Percentiles rank a stretch among this genome's conserved stretches.
Evolutionary conservation across 768 basidiomycete species (phyloP).

Genomic region (Boletus tylopilopsis): DNA sequence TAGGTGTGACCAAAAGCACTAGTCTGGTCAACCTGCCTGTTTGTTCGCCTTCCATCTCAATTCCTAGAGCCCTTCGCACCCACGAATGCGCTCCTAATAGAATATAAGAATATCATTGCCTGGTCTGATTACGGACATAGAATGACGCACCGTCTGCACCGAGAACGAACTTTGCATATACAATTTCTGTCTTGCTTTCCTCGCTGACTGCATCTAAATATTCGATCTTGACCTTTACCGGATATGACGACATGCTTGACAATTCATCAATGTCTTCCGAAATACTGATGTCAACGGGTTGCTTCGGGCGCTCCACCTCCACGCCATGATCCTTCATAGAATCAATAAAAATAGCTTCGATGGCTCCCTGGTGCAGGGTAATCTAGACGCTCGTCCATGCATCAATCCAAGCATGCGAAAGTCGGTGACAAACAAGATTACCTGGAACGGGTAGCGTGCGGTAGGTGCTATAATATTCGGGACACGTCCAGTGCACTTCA

Average conservation of each 20-base stretch:
- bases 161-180: background rate
- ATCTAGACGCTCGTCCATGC: conserved; percentile 11
- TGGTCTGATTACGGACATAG: background rate
- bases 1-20: background rate
- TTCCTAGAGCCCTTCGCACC: background rate
- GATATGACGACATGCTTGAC: conserved; percentile 19
- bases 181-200: background rate
- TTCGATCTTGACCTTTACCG: conserved; percentile 21
- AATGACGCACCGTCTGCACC: background rate
- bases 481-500: conserved; percentile 55
- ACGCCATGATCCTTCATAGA: conserved; percentile 29
- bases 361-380: conserved; percentile 34
- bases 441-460: conserved; percentile 69
- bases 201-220: background rate
- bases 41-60: background rate
- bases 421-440: conserved; percentile 16
- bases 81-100: background rate
- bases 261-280: conserved; percentile 37
- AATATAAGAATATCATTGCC: background rate
- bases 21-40: background rate
- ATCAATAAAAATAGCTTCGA: conserved; percentile 37
- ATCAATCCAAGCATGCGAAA: background rate
- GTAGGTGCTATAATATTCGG: conserved; percentile 55
- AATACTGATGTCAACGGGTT: conserved; percentile 26
- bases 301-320: conserved; percentile 32